Evolutionary conservation across 805 yeast genomes (phyloP), one percentile per base, ranked within the genome.

Genomic region (Maudiozyma serrabonitensis): DNA sequence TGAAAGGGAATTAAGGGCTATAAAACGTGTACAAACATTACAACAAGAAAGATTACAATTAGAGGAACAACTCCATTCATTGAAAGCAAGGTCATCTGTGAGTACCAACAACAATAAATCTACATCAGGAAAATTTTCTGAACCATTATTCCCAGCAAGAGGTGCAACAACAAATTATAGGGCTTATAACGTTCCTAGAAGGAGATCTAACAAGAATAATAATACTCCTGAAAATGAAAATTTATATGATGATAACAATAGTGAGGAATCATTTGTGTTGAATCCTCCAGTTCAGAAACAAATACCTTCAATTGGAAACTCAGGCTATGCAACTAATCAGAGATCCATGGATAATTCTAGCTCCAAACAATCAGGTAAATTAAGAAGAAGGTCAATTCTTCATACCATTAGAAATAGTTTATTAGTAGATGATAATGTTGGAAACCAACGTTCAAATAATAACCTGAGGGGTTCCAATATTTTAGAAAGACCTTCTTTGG

Each of bases 221-320:
- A 25, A 23, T 13, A 34, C 9, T 6, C 19, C 13, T 16, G 16
- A 32, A 19, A n/a, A n/a, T 18, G 43, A 49, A n/a, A 46, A 45
- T 25, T 52, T 49, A 11, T 57, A 53, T 34, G 69, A 62, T 26
- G 66, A 62, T 19, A 62, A 55, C 41, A 62, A 54, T 26, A 65
- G 68, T 44, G 69, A 63, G 41, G 69, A 67, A 3, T 65, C 69
- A 1, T 65, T 65, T 48, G 59, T 65, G 6, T 50, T 65, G 19
- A 63, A 65, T 44, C 69, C 69, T 2, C 48, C 60, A 6, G 11
- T 38, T 35, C 38, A 35, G 18, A 35, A 13, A 35, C 38, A 35
- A 35, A 19, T n/a, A 7, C 9, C 38, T 15, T 28, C 32, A 28
- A 11, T 28, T 28, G 32, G 32, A 28, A 28, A 28, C 12, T 8